These are phyloP conservation scores for Oryza longistaminata DNA, from an alignment of 176 grass and related monocot species.

Conservation along the genomic window DNA sequence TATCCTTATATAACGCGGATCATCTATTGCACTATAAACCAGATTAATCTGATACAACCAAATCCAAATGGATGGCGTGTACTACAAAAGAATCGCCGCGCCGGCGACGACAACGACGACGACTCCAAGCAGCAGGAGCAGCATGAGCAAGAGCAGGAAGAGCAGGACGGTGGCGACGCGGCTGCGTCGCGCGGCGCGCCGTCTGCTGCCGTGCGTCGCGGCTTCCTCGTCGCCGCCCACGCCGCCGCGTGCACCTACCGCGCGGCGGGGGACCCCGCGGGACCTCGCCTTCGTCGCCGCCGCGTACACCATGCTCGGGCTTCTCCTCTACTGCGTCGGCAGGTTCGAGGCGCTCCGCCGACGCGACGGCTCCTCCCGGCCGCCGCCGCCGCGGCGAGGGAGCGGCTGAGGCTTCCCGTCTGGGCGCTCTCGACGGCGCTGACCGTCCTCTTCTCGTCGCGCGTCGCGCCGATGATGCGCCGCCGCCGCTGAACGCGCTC, in stretches of 20 bases:
- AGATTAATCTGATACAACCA: too few species aligned
- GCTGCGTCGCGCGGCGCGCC: too few species aligned
- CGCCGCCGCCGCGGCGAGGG: neutral
- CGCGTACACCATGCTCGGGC: neutral
- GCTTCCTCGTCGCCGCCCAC: neutral
- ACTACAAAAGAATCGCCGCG: too few species aligned
- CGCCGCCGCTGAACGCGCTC: neutral
- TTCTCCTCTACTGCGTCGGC: neutral
- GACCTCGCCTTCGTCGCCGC: neutral
- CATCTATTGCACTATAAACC: too few species aligned
- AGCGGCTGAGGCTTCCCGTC: neutral
- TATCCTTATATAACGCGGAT: too few species aligned
- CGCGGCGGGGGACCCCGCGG: neutral
- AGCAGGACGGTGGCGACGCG: neutral
- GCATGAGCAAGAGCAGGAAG: too few species aligned
- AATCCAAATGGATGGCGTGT: too few species aligned
- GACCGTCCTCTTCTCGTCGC: neutral
- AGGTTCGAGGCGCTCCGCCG: neutral
- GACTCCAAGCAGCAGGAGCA: too few species aligned
- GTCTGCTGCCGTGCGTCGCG: neutral
- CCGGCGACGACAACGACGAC: too few species aligned
- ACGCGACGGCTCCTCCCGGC: neutral
- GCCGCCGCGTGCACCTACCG: neutral
- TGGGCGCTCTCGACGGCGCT: constrained; percentile 22
- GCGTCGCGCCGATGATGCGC: constrained; percentile 2